phyloP scores from a whole-genome alignment of 1,284 basidiomycete species.

The Ustilago esculenta region DNA sequence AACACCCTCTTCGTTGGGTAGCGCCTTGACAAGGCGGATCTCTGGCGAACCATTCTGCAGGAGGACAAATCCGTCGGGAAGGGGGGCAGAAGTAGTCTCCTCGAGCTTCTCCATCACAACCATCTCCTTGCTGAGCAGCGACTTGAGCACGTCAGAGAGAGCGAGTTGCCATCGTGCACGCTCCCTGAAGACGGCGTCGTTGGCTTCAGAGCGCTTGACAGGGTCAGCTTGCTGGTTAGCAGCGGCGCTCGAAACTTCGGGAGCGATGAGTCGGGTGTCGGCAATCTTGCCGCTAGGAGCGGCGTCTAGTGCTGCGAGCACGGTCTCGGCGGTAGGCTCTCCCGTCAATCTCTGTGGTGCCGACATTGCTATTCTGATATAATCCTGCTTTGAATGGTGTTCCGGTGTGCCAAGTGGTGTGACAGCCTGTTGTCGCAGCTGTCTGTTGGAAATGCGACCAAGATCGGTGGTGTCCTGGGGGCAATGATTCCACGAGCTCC shows the following conservation, averaged over 20 bases:
- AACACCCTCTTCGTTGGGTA: constrained; percentile 51
- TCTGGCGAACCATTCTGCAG: constrained; percentile 61
- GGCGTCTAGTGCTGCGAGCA: constrained; percentile 51
- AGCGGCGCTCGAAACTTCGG: constrained; percentile 27
- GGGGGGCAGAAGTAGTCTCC: constrained; percentile 46
- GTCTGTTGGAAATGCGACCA: too few relatives aligned
- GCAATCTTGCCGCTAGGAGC: constrained; percentile 51
- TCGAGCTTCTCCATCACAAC: constrained; percentile 52
- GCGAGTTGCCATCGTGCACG: constrained; percentile 63
- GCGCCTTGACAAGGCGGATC: constrained; percentile 58
- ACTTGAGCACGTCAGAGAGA: constrained; percentile 61
- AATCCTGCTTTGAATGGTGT: too few relatives aligned
- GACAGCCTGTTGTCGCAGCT: too few relatives aligned
- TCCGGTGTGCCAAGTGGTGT: too few relatives aligned
- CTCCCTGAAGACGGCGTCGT: constrained; percentile 56
- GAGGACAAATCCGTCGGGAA: constrained; percentile 43
- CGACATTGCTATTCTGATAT: constrained; percentile 31
- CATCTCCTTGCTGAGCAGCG: constrained; percentile 61
- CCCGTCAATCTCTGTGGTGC: constrained; percentile 26
- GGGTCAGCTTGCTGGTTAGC: constrained; percentile 45
- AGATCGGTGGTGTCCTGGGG: too few relatives aligned
- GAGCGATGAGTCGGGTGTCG: constrained; percentile 54
- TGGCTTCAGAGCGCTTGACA: constrained; percentile 45
- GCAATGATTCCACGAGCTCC: too few relatives aligned
- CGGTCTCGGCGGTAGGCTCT: constrained; percentile 51